A percentile compares a stretch with the other conserved stretches of the same genome.
These are phyloP conservation scores for Clonostachys rosea DNA, from an alignment of 2,329 filamentous ascomycete genomes.

Conservation along the genomic window DNA sequence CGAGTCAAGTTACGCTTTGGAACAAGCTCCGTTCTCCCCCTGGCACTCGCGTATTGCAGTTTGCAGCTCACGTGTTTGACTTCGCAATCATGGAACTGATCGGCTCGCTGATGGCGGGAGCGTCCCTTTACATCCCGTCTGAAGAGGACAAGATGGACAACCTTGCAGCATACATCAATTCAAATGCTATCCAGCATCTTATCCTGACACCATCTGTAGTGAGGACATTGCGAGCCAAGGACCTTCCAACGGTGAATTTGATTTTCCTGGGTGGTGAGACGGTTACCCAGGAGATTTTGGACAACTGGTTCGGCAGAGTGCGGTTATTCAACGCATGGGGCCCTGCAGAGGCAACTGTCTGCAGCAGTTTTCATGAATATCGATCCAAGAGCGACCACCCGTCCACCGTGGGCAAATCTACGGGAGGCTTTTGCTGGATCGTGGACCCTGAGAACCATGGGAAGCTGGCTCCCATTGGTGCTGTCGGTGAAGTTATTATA, in stretches of 20 bases:
- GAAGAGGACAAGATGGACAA: slow-evolving; percentile 1
- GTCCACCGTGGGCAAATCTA: slow-evolving; percentile 3
- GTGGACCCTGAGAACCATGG: slow-evolving; percentile 4
- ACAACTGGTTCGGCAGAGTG: slow-evolving; percentile 4
- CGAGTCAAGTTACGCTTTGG: slow-evolving; percentile 3
- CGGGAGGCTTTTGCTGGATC: slow-evolving; percentile 6
- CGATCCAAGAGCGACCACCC: background rate
- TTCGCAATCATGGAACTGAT: slow-evolving; percentile 2
- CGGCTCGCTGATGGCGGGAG: background rate
- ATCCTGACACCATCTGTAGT: slow-evolving; percentile 1
- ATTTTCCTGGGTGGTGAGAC: slow-evolving; percentile 5
- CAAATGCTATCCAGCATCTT: background rate
- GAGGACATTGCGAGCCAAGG: background rate
- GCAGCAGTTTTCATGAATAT: slow-evolving; percentile 3
- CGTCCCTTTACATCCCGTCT: background rate
- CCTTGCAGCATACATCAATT: background rate
- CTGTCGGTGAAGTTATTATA: slow-evolving; percentile 8
- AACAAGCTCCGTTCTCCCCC: slow-evolving; percentile 11
- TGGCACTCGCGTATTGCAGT: slow-evolving; percentile 1
- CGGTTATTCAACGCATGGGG: slow-evolving; percentile 6
- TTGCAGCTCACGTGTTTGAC: slow-evolving; percentile 2
- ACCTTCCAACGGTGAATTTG: background rate
- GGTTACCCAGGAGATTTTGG: slow-evolving; percentile 2
- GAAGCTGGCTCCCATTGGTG: slow-evolving; percentile 5
- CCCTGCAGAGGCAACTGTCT: slow-evolving; percentile 5